phyloP scores from a whole-genome alignment of 2,329 filamentous ascomycete species.

The Aphanocladium album region DNA sequence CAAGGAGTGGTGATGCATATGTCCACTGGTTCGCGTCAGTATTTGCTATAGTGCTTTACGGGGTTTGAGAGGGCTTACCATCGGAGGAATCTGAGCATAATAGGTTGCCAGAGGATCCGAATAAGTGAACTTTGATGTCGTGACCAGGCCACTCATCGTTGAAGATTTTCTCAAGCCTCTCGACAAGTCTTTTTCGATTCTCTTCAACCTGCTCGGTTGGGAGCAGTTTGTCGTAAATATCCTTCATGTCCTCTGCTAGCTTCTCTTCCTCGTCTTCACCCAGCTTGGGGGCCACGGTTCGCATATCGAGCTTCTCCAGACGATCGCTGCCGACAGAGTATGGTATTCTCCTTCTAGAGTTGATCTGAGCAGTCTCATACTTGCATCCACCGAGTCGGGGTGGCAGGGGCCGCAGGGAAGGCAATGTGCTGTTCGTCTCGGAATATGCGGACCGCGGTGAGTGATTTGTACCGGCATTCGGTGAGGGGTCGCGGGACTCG shows the following conservation, averaged over 20 bases:
- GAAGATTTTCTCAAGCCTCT: slow-evolving; percentile 81
- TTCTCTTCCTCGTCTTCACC: slow-evolving; percentile 68
- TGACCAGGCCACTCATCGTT: slow-evolving; percentile 89
- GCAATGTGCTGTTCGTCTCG: slow-evolving; percentile 72
- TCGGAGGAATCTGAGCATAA: slow-evolving; percentile 95
- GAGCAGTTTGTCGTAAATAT: slow-evolving; percentile 78
- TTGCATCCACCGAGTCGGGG: slow-evolving; percentile 63
- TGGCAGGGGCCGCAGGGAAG: slow-evolving; percentile 61
- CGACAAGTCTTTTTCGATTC: slow-evolving; percentile 69
- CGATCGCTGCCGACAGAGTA: slow-evolving; percentile 83
- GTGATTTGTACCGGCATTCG: slow-evolving; percentile 68
- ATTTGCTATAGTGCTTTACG: slow-evolving; percentile 20
- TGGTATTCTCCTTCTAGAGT: slow-evolving; percentile 79
- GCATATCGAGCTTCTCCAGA: slow-evolving; percentile 64
- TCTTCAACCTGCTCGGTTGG: slow-evolving; percentile 75
- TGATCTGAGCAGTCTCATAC: slow-evolving; percentile 81
- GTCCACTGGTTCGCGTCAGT: slow-evolving; percentile 61
- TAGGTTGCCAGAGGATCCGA: slow-evolving; percentile 96
- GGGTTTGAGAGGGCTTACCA: slow-evolving; percentile 46
- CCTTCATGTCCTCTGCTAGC: slow-evolving; percentile 75
- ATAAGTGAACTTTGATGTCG: slow-evolving; percentile 85
- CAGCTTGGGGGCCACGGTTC: slow-evolving; percentile 67
- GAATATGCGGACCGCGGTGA: slow-evolving; percentile 89
- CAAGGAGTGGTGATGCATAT: slow-evolving; percentile 93
- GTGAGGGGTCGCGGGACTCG: slow-evolving; percentile 73